A percentile compares a stretch with the other conserved stretches of the same genome.
These are phyloP conservation scores for Ceratobasidium sp. DNA, from an alignment of 1,284 basidiomycete genomes.

Conservation along the genomic window DNA sequence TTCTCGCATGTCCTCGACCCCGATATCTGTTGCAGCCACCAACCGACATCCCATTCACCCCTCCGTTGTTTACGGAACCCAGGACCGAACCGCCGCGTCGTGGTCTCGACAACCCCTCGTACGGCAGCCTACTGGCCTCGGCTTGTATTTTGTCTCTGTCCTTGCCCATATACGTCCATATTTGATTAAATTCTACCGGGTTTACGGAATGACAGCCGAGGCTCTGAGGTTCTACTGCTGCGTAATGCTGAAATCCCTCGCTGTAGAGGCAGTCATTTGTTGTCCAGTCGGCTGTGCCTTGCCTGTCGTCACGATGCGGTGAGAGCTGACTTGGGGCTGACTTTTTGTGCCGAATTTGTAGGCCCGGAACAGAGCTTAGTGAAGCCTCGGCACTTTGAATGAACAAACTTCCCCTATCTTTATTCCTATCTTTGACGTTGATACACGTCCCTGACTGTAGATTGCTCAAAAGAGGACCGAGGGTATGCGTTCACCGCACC, in stretches of 20 bases:
- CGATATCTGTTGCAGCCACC: too few relatives aligned
- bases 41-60: background rate
- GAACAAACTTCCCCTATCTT: background rate
- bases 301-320: background rate
- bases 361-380: background rate
- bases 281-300: too few relatives aligned
- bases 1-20: background rate
- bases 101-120: background rate
- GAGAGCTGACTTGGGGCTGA: background rate
- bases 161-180: conserved; percentile 6
- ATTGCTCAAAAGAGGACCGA: background rate
- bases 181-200: background rate
- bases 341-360: background rate
- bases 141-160: background rate
- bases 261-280: background rate
- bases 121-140: background rate
- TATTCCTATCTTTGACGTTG: background rate
- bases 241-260: background rate
- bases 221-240: background rate
- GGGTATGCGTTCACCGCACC: background rate
- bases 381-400: background rate
- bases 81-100: background rate
- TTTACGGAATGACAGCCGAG: background rate
- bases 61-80: conserved; percentile 5
- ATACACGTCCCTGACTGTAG: background rate